These are phyloP conservation scores for Scedosporium aurantiacum DNA, from an alignment of 2,329 filamentous ascomycete species.

Conservation along the genomic window DNA sequence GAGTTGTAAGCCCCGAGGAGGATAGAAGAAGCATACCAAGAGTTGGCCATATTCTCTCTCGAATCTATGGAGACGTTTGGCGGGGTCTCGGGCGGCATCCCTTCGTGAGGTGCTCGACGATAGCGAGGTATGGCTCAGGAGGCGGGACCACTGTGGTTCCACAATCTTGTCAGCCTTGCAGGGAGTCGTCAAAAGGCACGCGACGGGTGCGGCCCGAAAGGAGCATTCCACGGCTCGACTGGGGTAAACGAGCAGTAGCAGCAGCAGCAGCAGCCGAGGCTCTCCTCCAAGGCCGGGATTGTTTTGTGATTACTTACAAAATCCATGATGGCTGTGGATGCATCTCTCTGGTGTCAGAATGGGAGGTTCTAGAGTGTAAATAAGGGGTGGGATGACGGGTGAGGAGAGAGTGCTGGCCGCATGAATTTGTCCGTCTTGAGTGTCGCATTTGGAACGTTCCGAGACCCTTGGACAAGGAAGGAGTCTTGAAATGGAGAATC, in stretches of 20 bases:
- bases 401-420: not conserved
- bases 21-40: conserved; percentile 31
- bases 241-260: not conserved
- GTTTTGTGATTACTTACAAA: conserved; percentile 33
- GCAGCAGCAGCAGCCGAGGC: not conserved
- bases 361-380: not conserved
- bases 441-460: conserved; percentile 1
- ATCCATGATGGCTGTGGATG: conserved; percentile 39
- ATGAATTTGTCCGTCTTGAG: not conserved
- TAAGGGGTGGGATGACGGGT: not conserved
- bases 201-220: not conserved
- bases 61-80: conserved; percentile 53
- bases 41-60: conserved; percentile 55
- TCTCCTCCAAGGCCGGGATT: not conserved
- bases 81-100: conserved; percentile 51
- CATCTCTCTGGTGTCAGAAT: conserved; percentile 26
- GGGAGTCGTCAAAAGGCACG: conserved; percentile 9
- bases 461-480: not conserved
- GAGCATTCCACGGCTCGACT: not conserved
- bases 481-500: not conserved
- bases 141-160: conserved; percentile 48
- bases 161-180: conserved; percentile 9
- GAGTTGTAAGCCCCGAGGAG: not conserved
- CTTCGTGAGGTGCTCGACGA: conserved; percentile 43
- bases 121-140: conserved; percentile 51